phyloP scores from a whole-genome alignment of 129 eudicot genomes.

The Flaveria linearis region DNA sequence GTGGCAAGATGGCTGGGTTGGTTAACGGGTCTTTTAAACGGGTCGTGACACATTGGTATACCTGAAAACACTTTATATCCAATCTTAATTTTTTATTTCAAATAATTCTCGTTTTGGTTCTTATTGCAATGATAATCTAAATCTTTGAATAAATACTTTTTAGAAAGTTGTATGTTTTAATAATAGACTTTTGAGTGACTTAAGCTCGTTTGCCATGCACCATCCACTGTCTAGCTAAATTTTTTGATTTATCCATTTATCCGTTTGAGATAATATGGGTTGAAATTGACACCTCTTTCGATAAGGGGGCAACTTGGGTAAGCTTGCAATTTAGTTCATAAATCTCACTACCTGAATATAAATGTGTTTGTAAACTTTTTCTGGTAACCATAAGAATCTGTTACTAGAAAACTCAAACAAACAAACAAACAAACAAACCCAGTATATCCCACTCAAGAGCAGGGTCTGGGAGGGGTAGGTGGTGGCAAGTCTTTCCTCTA shows the following conservation, averaged over 20 bases:
- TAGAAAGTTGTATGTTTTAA: background rate
- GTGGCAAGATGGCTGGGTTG: constrained; percentile 2
- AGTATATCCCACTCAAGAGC: too few species aligned
- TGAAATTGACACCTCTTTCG: too few species aligned
- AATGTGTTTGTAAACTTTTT: background rate
- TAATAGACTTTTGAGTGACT: background rate
- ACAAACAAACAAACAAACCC: too few species aligned
- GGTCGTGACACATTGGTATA: background rate
- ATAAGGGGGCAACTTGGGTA: too few species aligned
- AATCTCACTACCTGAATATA: background rate
- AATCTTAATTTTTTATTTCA: background rate
- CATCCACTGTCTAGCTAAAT: background rate
- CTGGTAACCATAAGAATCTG: too few species aligned
- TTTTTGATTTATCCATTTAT: background rate
- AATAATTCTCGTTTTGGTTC: background rate
- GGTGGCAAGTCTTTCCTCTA: too few species aligned
- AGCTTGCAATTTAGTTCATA: too few species aligned
- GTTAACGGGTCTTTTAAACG: background rate
- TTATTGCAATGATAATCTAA: background rate
- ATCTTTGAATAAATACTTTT: background rate
- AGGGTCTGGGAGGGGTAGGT: too few species aligned
- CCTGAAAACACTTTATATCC: background rate
- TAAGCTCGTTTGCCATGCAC: background rate
- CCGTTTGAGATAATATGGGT: background rate
- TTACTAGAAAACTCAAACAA: too few species aligned